These are phyloP conservation scores for Ampelomyces quisqualis DNA, from an alignment of 2,329 filamentous ascomycete genomes.

Conservation along the genomic window DNA sequence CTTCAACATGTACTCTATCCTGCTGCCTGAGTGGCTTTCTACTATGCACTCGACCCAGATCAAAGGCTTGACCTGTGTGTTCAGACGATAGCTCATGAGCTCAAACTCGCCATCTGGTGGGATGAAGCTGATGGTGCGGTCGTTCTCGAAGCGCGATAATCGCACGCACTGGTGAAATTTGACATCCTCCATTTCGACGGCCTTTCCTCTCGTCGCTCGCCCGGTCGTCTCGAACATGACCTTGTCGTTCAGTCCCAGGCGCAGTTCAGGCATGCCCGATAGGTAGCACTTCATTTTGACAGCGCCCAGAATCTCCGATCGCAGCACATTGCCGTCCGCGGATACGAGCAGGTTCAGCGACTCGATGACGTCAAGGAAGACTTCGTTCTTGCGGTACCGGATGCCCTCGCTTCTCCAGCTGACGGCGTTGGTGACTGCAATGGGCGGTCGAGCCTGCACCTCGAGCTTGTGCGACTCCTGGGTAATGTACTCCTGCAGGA, in stretches of 20 bases:
- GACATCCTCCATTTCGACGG: slow-evolving; percentile 99
- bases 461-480: slow-evolving; percentile 99
- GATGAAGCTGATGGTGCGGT: slow-evolving; percentile 97
- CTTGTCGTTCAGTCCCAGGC: slow-evolving; percentile 95
- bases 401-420: slow-evolving; percentile 98
- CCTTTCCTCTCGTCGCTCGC: slow-evolving; percentile 88
- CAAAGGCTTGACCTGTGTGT: slow-evolving; percentile 96
- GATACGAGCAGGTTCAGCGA: slow-evolving; percentile 94
- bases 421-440: slow-evolving; percentile 96
- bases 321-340: slow-evolving; percentile 88
- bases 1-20: slow-evolving; percentile 99
- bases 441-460: slow-evolving; percentile 91
- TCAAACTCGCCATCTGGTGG: slow-evolving; percentile 98
- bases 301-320: slow-evolving; percentile 93
- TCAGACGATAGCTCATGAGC: slow-evolving; percentile 97
- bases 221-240: slow-evolving; percentile 99
- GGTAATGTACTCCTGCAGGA: slow-evolving; percentile 98
- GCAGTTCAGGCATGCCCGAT: slow-evolving; percentile 95
- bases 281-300: slow-evolving; percentile 99
- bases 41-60: slow-evolving; percentile 99
- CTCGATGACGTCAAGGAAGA: slow-evolving; percentile 96
- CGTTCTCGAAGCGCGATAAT: slow-evolving; percentile 94
- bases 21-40: slow-evolving; percentile 89
- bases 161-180: slow-evolving; percentile 99
- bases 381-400: slow-evolving; percentile 97